phyloP scores from a whole-genome alignment of 2,329 filamentous ascomycete genomes.

The Trichophyton mentagrophytes region DNA sequence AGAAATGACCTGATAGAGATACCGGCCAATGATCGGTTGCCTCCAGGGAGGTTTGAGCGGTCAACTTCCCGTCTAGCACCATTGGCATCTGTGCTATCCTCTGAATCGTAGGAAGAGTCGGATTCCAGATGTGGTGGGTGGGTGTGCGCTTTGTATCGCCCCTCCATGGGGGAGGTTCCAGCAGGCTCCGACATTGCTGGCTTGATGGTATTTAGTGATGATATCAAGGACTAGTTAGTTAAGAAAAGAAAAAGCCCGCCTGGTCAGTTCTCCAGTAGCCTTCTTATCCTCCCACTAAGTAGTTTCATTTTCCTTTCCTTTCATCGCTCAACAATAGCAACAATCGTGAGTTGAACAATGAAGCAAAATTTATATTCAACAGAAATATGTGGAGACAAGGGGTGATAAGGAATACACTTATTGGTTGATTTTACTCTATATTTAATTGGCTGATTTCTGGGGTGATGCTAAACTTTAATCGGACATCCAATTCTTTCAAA shows the following conservation, averaged over 20 bases:
- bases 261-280: neutral
- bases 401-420: no score
- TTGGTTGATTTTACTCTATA: no score
- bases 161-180: neutral
- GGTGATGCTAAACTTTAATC: no score
- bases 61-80: neutral
- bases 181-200: neutral
- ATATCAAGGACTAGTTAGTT: neutral
- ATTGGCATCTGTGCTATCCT: neutral
- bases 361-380: no score
- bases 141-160: neutral
- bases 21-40: slow-evolving; percentile 31
- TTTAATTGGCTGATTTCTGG: no score
- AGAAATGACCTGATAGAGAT: slow-evolving; percentile 35
- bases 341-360: no score
- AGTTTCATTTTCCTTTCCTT: no score
- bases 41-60: slow-evolving; percentile 24
- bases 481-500: no score
- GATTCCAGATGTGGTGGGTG: neutral
- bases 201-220: neutral
- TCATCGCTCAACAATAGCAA: no score
- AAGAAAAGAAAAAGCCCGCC: neutral
- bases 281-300: neutral
- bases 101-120: neutral
- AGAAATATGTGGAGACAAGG: no score